Evolutionary conservation across 1,284 basidiomycete species (phyloP).

Genomic region (Pseudozyma tsukubaensis): DNA sequence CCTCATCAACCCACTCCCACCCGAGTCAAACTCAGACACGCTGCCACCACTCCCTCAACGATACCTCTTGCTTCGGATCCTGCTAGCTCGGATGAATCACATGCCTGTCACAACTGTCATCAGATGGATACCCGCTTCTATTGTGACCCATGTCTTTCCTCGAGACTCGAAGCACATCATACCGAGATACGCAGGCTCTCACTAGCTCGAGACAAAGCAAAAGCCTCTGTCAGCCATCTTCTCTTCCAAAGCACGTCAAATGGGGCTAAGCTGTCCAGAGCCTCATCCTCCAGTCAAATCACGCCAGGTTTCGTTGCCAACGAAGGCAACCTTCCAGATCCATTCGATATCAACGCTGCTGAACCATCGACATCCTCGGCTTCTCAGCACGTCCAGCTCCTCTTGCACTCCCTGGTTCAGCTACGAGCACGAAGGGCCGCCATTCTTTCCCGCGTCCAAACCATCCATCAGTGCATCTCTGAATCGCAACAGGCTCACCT

Average conservation of each 20-base stretch:
- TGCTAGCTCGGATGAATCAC: neutral
- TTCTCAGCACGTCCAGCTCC: slow-evolving; percentile 5
- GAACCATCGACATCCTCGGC: slow-evolving; percentile 9
- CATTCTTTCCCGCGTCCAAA: slow-evolving; percentile 27
- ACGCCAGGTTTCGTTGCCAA: neutral
- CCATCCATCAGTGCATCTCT: slow-evolving; percentile 35
- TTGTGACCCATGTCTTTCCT: slow-evolving; percentile 44
- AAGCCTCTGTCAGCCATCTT: slow-evolving; percentile 7
- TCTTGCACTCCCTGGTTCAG: slow-evolving; percentile 22
- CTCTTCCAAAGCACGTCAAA: slow-evolving; percentile 10
- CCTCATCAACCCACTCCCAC: slow-evolving; percentile 10
- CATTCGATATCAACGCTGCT: slow-evolving; percentile 21
- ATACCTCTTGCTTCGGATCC: neutral
- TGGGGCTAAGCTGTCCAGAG: neutral
- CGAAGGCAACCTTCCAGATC: slow-evolving; percentile 30
- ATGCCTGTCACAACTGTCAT: slow-evolving; percentile 42
- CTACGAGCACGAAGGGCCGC: slow-evolving; percentile 26
- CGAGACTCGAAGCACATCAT: slow-evolving; percentile 37
- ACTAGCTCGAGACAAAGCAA: slow-evolving; percentile 38
- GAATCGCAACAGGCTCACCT: slow-evolving; percentile 34
- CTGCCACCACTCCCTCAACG: slow-evolving; percentile 12
- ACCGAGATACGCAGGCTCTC: slow-evolving; percentile 37
- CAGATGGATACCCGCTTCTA: slow-evolving; percentile 46
- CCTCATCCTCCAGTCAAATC: neutral
- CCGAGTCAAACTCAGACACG: slow-evolving; percentile 24